These are phyloP conservation scores for Salix viminalis DNA, from an alignment of 345 rosid species.

Conservation along the genomic window DNA sequence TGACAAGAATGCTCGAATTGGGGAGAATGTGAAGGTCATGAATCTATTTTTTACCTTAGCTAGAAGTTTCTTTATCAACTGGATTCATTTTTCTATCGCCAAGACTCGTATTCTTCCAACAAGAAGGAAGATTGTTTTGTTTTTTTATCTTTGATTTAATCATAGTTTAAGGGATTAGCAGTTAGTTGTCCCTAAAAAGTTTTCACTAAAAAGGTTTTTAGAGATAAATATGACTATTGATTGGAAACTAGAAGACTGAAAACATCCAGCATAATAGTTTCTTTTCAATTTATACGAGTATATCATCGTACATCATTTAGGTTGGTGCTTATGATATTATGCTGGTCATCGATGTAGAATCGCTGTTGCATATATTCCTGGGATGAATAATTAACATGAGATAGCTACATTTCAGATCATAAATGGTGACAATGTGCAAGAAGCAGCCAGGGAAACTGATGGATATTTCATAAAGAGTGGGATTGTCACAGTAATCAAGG, in stretches of 20 bases:
- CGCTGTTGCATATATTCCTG: neutral
- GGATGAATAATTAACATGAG: neutral
- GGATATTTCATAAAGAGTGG: conserved; percentile 98
- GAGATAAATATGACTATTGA: too few species aligned
- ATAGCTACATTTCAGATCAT: conserved; percentile 48
- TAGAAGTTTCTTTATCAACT: neutral
- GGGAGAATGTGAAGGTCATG: conserved; percentile 79
- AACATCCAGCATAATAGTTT: too few species aligned
- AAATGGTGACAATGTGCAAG: conserved; percentile 81
- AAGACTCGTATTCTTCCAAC: neutral
- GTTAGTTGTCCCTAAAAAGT: too few species aligned
- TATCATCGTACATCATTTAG: neutral
- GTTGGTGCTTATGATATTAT: neutral
- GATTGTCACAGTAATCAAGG: conserved; percentile 89
- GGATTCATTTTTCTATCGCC: neutral
- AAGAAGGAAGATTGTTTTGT: neutral
- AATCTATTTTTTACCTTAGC: neutral
- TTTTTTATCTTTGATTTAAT: neutral
- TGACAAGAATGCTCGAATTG: conserved; percentile 91
- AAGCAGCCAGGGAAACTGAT: conserved; percentile 92
- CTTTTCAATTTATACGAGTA: too few species aligned
- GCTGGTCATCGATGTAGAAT: neutral
- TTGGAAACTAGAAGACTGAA: too few species aligned
- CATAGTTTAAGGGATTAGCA: too few species aligned
- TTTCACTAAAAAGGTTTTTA: too few species aligned